These are phyloP conservation scores for Coprinellus micaceus DNA, from an alignment of 768 basidiomycete genomes.

Conservation along the genomic window DNA sequence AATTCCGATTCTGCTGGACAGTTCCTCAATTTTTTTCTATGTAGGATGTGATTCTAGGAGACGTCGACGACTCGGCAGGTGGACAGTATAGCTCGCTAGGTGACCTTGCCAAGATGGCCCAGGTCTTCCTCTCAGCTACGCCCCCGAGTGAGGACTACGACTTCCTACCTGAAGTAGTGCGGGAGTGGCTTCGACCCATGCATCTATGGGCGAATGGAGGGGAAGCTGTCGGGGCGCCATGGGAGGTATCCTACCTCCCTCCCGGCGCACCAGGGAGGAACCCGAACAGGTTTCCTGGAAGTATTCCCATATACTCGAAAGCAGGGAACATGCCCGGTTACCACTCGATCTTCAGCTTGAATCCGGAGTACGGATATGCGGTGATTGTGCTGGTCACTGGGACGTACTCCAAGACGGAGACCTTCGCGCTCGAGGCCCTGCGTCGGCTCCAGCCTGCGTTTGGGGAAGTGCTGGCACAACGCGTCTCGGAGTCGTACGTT, in stretches of 20 bases:
- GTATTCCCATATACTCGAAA: conserved; percentile 22
- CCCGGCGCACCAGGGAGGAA: too few relatives aligned
- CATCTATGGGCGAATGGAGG: conserved; percentile 25
- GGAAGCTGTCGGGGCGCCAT: conserved; percentile 38
- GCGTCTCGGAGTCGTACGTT: conserved; percentile 24
- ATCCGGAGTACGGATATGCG: conserved; percentile 37
- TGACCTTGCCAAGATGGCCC: conserved; percentile 38
- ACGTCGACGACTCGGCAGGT: conserved; percentile 39
- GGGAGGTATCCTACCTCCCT: conserved; percentile 32
- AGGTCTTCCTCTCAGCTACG: conserved; percentile 24
- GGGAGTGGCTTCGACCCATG: conserved; percentile 40
- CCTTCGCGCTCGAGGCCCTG: conserved; percentile 25
- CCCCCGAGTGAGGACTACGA: conserved; percentile 33
- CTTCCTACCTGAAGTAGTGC: conserved; percentile 29
- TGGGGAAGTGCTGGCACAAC: conserved; percentile 24
- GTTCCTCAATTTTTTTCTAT: not conserved
- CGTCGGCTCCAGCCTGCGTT: conserved; percentile 30
- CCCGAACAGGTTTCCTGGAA: too few relatives aligned
- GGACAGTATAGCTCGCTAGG: conserved; percentile 50
- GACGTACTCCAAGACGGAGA: conserved; percentile 23
- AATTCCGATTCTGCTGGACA: not conserved
- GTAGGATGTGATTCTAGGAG: conserved; percentile 37
- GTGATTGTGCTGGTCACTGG: conserved; percentile 37
- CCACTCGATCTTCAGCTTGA: not conserved
- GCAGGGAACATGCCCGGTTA: not conserved